Percentiles rank a stretch among this genome's conserved stretches.
phyloP scores from a whole-genome alignment of 805 yeast species.

The Maudiozyma serrabonitensis region DNA sequence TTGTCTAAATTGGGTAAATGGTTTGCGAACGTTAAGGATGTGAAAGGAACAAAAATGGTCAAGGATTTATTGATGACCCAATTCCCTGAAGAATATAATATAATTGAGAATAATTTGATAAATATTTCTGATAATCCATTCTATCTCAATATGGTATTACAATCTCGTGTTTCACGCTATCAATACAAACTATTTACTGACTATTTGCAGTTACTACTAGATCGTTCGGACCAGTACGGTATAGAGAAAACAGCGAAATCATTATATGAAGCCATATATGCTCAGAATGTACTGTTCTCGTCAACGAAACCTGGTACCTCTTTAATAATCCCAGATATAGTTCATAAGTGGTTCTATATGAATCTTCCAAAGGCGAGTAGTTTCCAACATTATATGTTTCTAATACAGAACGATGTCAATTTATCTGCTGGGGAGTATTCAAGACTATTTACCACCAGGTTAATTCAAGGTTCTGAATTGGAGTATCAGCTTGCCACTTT shows the following conservation, averaged over 20 bases:
- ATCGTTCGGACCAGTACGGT: too few relatives aligned
- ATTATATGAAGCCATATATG: slow-evolving; percentile 14
- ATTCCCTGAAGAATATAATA: neutral
- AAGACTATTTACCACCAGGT: slow-evolving; percentile 7
- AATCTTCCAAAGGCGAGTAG: slow-evolving; percentile 10
- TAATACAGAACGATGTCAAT: slow-evolving; percentile 18
- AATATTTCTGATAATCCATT: neutral
- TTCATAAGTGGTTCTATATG: slow-evolving; percentile 24
- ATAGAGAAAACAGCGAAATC: too few relatives aligned
- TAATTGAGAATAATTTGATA: neutral
- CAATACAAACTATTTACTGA: slow-evolving; percentile 1
- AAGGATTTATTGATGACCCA: neutral
- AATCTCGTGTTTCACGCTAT: neutral
- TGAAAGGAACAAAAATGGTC: too few relatives aligned
- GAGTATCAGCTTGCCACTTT: slow-evolving; percentile 22
- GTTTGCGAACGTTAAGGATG: too few relatives aligned
- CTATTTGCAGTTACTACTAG: neutral
- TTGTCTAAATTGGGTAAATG: too few relatives aligned
- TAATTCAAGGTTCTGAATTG: slow-evolving; percentile 23
- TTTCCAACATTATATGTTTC: slow-evolving; percentile 18
- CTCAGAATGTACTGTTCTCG: slow-evolving; percentile 15
- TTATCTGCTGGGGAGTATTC: slow-evolving; percentile 11
- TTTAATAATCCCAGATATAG: slow-evolving; percentile 12
- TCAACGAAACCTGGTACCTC: slow-evolving; percentile 5
- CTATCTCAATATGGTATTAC: neutral